Evolutionary conservation across 495 filamentous ascomycete species (phyloP).

Genomic region (Aspergillus bertholletiae): DNA sequence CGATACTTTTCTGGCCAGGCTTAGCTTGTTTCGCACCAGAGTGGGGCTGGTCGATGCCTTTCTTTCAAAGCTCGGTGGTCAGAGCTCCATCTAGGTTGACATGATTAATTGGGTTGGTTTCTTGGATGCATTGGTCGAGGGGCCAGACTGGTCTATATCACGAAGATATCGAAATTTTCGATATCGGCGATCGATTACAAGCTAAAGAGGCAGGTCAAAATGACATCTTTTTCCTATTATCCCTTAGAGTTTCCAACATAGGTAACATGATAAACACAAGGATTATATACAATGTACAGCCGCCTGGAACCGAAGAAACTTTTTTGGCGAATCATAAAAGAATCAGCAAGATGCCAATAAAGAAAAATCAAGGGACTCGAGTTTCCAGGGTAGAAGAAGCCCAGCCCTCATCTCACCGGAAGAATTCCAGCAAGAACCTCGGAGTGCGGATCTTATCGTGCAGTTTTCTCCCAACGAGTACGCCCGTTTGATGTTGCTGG

Average conservation of each 20-base stretch:
- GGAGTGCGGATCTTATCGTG: neutral
- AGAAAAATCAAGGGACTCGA: neutral
- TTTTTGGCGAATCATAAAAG: slow-evolving; percentile 8
- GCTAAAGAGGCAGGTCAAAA: too few species aligned
- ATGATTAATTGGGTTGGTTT: too few species aligned
- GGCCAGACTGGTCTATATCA: too few species aligned
- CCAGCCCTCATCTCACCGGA: neutral
- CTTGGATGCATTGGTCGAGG: too few species aligned
- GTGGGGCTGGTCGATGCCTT: too few species aligned
- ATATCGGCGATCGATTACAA: too few species aligned
- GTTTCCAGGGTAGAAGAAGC: neutral
- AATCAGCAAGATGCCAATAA: slow-evolving; percentile 9
- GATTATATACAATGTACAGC: slow-evolving; percentile 14
- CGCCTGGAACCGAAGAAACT: slow-evolving; percentile 6
- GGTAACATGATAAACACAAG: slow-evolving; percentile 3
- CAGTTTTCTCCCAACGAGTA: neutral
- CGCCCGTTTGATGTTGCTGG: slow-evolving; percentile 1
- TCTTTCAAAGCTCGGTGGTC: too few species aligned
- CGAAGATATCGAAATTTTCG: too few species aligned
- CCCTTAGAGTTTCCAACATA: slow-evolving; percentile 2
- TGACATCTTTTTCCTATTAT: slow-evolving; percentile 1
- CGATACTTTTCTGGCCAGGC: too few species aligned
- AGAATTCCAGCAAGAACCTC: neutral
- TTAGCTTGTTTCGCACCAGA: too few species aligned
- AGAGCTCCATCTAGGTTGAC: too few species aligned